Evolutionary conservation across 176 grass and related monocot species (phyloP), one percentile per base, ranked within the genome.

Genomic region (Phyllostachys edulis): DNA sequence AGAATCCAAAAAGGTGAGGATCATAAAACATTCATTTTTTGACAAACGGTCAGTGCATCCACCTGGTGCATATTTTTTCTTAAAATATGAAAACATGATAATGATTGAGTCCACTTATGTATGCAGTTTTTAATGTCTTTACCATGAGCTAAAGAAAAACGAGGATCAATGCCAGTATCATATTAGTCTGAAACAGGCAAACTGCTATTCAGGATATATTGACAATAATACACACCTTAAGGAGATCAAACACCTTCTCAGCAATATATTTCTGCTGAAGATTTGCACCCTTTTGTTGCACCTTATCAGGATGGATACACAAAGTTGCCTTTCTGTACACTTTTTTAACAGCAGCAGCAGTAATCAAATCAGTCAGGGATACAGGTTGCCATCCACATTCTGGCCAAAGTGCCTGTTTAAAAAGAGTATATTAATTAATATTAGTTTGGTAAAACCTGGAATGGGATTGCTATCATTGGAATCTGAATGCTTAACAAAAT

Each of bases 221-320:
- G 12, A 66, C 4, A 71, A 68, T 34, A 65, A 79, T 46, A 76
- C 89, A 85, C 64, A 95, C 93, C 93, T 95, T 92, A 63, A 95
- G 90, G 45, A 95, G 93, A 89, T 90, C 90, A 92, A 95, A 95
- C 74, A 95, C 90, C 77, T 95, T 95, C 84, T 95, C 90, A 5
- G 89, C 87, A 6, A 92, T 90, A 84, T 90, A 95, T 83, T 95
- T 95, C 69, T 95, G 93, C 23, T 92, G 90, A 71, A 95, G 45
- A 78, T 85, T 92, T 84, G 93, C 90, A 82, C 93, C 93, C 71
- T 91, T 90, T 57, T 92, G 93, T 60, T 95, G 93, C 72, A 92
- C 88, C 74, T 95, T 95, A 77, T 95, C 93, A 86, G 93, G 90
- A 92, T 95, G 90, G 44, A 95, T 87, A 67, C 93, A 95, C 32